A percentile compares a stretch with the other conserved stretches of the same genome.
Conservation (phyloP, 345 rosid genomes). For the Lepidium aucheri region DNA sequence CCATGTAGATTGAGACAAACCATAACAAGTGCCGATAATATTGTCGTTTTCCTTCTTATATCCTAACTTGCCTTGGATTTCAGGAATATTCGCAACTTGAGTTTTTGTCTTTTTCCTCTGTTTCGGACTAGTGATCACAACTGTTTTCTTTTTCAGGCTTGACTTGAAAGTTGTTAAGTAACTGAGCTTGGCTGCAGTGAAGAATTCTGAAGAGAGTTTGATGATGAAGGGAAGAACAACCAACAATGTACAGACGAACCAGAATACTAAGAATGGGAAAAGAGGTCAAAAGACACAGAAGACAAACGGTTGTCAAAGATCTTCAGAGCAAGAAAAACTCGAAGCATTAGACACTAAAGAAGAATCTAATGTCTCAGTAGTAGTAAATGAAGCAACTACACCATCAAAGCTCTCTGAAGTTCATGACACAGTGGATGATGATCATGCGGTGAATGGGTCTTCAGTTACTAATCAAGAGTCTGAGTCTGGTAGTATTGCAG, state of each 20-base stretch:
- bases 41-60: conserved; percentile 11
- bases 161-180: conserved; percentile 3
- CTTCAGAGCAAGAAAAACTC: conserved; percentile 34
- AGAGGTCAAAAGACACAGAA: conserved; percentile 38
- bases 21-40: background rate
- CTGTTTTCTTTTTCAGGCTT: background rate
- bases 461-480: conserved; percentile 39
- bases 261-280: conserved; percentile 36
- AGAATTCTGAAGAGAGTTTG: conserved; percentile 24
- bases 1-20: background rate
- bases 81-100: conserved; percentile 14
- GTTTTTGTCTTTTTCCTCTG: conserved; percentile 13
- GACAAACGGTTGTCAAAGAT: conserved; percentile 28
- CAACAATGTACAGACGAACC: conserved; percentile 39
- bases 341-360: conserved; percentile 34
- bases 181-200: conserved; percentile 20
- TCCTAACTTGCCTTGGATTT: conserved; percentile 2
- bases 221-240: conserved; percentile 43
- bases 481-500: conserved; percentile 40
- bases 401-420: conserved; percentile 40
- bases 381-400: conserved; percentile 30
- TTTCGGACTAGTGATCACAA: background rate
- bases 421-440: conserved; percentile 20
- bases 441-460: conserved; percentile 27
- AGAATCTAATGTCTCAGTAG: conserved; percentile 16